phyloP scores from a whole-genome alignment of 768 basidiomycete species.

The Candolleomyces efflorescens region DNA sequence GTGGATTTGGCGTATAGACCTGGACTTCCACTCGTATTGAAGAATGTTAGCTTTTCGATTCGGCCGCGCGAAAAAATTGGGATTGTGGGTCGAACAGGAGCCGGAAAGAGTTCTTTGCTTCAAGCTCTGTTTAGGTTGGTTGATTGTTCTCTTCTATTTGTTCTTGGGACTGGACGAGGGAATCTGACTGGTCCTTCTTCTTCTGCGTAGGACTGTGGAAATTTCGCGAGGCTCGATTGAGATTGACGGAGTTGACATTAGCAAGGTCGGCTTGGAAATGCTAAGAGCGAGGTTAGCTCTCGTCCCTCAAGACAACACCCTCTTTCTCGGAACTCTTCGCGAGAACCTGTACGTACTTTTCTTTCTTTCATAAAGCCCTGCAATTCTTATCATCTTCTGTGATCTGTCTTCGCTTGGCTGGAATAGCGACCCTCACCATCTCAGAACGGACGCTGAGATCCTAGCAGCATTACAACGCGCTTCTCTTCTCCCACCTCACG shows the following conservation, averaged over 20 bases:
- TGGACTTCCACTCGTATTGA: constrained; percentile 61
- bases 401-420: too few relatives aligned
- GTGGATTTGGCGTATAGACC: constrained; percentile 54
- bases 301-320: constrained; percentile 63
- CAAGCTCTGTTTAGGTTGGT: constrained; percentile 41
- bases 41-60: constrained; percentile 51
- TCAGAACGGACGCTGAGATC: constrained; percentile 53
- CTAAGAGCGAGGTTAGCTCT: constrained; percentile 55
- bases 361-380: neutral
- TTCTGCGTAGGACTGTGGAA: constrained; percentile 56
- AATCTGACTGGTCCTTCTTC: too few relatives aligned
- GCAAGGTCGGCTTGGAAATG: constrained; percentile 45
- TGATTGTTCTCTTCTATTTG: too few relatives aligned
- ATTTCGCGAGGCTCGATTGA: constrained; percentile 50
- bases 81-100: constrained; percentile 43
- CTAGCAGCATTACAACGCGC: constrained; percentile 56
- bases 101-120: constrained; percentile 51
- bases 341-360: constrained; percentile 32
- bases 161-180: too few relatives aligned
- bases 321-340: constrained; percentile 44
- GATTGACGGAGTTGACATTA: constrained; percentile 52
- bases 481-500: constrained; percentile 51
- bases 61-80: constrained; percentile 59
- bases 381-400: neutral
- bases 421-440: constrained; percentile 52